Evolutionary conservation across 768 basidiomycete species (phyloP).

Genomic region (Leccinum boreale): DNA sequence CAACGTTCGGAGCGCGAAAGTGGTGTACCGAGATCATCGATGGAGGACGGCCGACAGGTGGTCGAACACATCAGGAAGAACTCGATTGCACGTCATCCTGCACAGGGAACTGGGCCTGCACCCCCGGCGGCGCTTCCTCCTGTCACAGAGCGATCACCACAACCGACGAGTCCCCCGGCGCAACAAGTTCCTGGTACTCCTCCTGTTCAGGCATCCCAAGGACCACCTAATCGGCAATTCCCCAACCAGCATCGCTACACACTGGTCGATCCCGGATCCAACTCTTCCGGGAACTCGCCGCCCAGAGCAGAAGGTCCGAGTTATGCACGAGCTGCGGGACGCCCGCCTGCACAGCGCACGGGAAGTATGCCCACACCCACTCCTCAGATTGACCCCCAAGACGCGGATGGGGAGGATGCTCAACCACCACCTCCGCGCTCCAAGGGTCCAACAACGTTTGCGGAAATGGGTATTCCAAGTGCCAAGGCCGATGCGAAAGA

Average conservation of each 20-base stretch:
- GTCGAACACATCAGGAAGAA: constrained; percentile 55
- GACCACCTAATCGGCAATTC: constrained; percentile 24
- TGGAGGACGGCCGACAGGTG: constrained; percentile 41
- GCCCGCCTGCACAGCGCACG: constrained; percentile 31
- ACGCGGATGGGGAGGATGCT: neutral
- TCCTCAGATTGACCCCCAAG: constrained; percentile 5
- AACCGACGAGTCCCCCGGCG: neutral
- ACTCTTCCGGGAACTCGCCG: constrained; percentile 4
- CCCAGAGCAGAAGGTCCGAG: constrained; percentile 22
- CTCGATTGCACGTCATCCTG: constrained; percentile 32
- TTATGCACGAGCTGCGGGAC: constrained; percentile 28
- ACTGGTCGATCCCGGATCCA: constrained; percentile 40
- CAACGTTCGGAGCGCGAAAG: constrained; percentile 42
- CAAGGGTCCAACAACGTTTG: constrained; percentile 73
- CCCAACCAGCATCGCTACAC: constrained; percentile 45
- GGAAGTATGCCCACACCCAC: constrained; percentile 19
- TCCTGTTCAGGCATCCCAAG: constrained; percentile 2
- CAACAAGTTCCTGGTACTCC: neutral
- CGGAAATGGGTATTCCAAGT: constrained; percentile 89
- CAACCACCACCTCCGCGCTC: constrained; percentile 10
- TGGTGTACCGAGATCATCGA: constrained; percentile 6
- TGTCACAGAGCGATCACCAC: constrained; percentile 15
- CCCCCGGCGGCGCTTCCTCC: constrained; percentile 3
- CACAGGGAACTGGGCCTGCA: constrained; percentile 11
- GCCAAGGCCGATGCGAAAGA: constrained; percentile 77